These are phyloP conservation scores for Phytophthora pistaciae DNA, from an alignment of 352 stramenopile genomes.

Conservation along the genomic window DNA sequence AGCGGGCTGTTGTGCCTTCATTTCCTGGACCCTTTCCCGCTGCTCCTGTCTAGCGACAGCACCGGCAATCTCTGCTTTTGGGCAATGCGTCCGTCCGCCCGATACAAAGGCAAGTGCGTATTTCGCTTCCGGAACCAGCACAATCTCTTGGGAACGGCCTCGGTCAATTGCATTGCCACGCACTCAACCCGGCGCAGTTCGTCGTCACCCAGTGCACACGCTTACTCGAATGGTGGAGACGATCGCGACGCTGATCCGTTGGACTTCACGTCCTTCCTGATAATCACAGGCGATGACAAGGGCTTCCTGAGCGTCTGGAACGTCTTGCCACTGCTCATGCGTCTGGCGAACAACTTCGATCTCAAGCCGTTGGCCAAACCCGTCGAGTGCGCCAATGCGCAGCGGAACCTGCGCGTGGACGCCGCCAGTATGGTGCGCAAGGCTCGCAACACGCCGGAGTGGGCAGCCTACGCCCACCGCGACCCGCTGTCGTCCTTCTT, in stretches of 20 bases:
- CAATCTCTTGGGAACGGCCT: constrained; percentile 43
- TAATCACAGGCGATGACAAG: constrained; percentile 85
- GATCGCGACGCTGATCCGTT: constrained; percentile 24
- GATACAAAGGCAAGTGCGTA: constrained; percentile 76
- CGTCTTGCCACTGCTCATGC: constrained; percentile 62
- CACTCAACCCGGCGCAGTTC: constrained; percentile 31
- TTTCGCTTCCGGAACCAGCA: constrained; percentile 79
- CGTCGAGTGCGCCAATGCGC: constrained; percentile 76
- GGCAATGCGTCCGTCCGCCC: constrained; percentile 66
- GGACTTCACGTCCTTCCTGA: constrained; percentile 54
- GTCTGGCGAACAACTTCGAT: constrained; percentile 64
- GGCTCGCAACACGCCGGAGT: constrained; percentile 71
- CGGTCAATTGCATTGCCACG: constrained; percentile 56
- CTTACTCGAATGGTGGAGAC: constrained; percentile 19
- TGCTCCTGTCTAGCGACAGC: constrained; percentile 77
- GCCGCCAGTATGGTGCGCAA: constrained; percentile 76
- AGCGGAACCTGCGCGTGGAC: constrained; percentile 80
- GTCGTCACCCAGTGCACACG: neutral
- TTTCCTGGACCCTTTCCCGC: constrained; percentile 80
- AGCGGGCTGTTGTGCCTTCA: constrained; percentile 69
- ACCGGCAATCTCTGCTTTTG: constrained; percentile 81
- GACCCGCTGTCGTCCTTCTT: constrained; percentile 71
- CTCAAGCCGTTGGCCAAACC: constrained; percentile 56
- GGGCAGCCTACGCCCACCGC: constrained; percentile 54
- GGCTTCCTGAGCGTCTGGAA: constrained; percentile 81